Base-by-base conservation (phyloP, 2,329 filamentous ascomycete species). In the Arthrobotrys megalospora region DNA sequence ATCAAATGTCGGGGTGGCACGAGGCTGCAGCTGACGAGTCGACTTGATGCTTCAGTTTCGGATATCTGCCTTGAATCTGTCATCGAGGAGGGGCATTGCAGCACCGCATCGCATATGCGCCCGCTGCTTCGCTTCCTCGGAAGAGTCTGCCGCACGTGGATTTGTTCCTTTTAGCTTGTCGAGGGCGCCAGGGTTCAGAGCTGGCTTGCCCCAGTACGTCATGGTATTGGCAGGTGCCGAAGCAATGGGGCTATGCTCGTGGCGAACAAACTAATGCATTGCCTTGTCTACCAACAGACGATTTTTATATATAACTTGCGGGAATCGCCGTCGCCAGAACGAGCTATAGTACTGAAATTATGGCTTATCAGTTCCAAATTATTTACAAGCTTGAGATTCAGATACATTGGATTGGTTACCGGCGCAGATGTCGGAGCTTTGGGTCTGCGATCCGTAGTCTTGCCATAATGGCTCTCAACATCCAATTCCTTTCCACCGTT, bases 141-240 rank as follows among this genome's bases (percentile, higher is more conserved):
- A 66, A 60, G 28, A 41, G 38, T 73, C 28, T 73, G 36, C 70
- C 70, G 62, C 70, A 73, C 70, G 70, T 73, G 70, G 50, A 63
- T 66, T 10, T 11, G 62, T 24, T 52, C 41, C 16, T 63, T 71
- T 71, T 16, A 14, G 38, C 7, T 12, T 38, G 10, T 6, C 53
- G 19, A 24, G n/a, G 8, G 41, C 41, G 32, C 32, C 10, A 64
- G 19, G 34, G 34, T 48, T 41, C 48, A 2, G 12, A 12, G n/a
- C 11, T 69, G 28, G 52, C 32, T 55, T 5, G 21, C 11, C 3
- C n/a, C 28, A 28, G 28, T 70, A 52, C 66, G 66, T 70, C 66
- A 70, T 70, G 5, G 32, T 14, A 60, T n/a, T 43, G 34, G n/a
- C n/a, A 12, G 12, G 38, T 24, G 34, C 36, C 34, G 55, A 16